These are phyloP conservation scores for Atkinsonella texensis DNA, from an alignment of 2,329 filamentous ascomycete species.

Conservation along the genomic window DNA sequence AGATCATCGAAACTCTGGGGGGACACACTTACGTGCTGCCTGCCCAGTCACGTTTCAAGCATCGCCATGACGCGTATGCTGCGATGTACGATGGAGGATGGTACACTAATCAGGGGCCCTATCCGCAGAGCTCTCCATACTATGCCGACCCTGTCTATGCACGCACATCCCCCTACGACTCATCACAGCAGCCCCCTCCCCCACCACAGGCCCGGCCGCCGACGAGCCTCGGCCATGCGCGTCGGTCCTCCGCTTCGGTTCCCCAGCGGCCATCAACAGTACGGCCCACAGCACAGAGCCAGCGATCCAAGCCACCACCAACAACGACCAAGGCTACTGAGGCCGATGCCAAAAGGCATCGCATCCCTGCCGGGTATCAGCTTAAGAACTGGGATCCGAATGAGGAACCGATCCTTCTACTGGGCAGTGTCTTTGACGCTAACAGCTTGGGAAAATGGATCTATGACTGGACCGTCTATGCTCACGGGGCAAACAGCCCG, in stretches of 20 bases:
- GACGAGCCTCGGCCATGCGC: constrained; percentile 30
- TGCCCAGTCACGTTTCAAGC: constrained; percentile 31
- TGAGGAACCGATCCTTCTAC: constrained; percentile 84
- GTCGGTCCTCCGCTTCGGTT: constrained; percentile 36
- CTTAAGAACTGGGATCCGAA: constrained; percentile 97
- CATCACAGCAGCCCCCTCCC: constrained; percentile 26
- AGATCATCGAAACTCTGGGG: constrained; percentile 39
- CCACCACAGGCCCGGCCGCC: constrained; percentile 22
- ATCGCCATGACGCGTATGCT: constrained; percentile 20
- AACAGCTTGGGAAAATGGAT: constrained; percentile 99
- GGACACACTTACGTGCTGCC: constrained; percentile 40
- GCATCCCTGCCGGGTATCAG: constrained; percentile 81
- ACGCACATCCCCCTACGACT: constrained; percentile 26
- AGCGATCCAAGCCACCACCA: constrained; percentile 19
- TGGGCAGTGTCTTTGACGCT: constrained; percentile 93
- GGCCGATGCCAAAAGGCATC: constrained; percentile 48
- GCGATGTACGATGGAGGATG: constrained; percentile 38
- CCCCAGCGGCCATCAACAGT: constrained; percentile 42
- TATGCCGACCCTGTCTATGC: constrained; percentile 26
- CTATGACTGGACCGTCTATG: constrained; percentile 97
- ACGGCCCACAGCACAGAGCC: constrained; percentile 26
- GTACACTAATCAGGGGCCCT: constrained; percentile 47
- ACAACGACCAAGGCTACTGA: constrained; percentile 40
- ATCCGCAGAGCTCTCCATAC: constrained; percentile 34
- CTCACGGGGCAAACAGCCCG: constrained; percentile 67